phyloP scores from a whole-genome alignment of 345 rosid genomes.

The Gossypium raimondii region DNA sequence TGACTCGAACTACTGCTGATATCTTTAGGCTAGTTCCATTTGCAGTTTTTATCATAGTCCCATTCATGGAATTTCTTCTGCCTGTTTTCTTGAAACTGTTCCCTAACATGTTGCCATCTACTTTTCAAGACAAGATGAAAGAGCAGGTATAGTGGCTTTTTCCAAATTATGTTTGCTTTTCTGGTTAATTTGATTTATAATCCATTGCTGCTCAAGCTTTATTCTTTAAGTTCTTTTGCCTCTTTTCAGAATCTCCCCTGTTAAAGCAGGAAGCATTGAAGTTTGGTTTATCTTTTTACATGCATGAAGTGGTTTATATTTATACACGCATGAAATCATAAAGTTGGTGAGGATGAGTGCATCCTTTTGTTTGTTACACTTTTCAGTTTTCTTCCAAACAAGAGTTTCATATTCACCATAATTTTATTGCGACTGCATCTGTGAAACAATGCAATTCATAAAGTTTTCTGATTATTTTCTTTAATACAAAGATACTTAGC shows the following conservation, averaged over 20 bases:
- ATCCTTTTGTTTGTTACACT: not conserved
- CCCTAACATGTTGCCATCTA: constrained; percentile 96
- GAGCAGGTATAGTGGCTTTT: constrained; percentile 56
- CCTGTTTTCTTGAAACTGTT: constrained; percentile 81
- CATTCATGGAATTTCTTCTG: constrained; percentile 94
- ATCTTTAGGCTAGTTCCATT: constrained; percentile 78
- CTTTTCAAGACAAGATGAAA: constrained; percentile 97
- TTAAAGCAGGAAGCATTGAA: not conserved
- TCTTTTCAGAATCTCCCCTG: not conserved
- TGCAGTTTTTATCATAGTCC: constrained; percentile 83
- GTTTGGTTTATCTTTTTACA: not conserved
- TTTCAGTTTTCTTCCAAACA: not conserved
- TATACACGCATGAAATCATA: not conserved
- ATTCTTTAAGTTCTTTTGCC: not conserved
- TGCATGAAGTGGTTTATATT: not conserved
- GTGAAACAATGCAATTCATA: not conserved
- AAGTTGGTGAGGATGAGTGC: not conserved
- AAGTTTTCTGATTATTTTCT: not conserved
- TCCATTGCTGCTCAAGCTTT: not conserved
- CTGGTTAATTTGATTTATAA: not conserved
- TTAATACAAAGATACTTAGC: not conserved
- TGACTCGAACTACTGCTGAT: constrained; percentile 78
- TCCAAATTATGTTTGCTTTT: not conserved
- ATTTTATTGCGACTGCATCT: not conserved
- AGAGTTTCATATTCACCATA: not conserved